Base-by-base conservation (phyloP, 768 basidiomycete genomes). In the Rhodotorula kratochvilovae region DNA sequence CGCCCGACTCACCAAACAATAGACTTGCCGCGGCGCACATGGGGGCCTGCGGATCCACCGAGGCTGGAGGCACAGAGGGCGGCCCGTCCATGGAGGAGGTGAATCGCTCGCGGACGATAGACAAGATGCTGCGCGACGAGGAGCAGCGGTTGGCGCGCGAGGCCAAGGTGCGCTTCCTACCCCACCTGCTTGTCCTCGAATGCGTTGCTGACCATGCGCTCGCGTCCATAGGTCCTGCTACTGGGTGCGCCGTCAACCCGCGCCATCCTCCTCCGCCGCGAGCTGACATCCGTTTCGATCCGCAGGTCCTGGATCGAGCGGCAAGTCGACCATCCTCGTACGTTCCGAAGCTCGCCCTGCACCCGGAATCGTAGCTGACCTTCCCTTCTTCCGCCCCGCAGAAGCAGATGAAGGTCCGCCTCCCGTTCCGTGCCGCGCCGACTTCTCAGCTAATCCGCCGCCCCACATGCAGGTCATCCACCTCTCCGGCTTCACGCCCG, bases 401-500 rank as follows among this genome's bases (percentile, higher is more conserved):
- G 73, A 74, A 74, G 29, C 73, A 74, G 45, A 74, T 78, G 74
- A 77, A 77, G 66, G 77, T 72, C 42, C 36, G 70, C 46, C n/a
- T 29, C 11, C 51, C 13, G 8, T 13, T 23, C 7, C 21, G n/a
- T 27, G 25, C 23, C 15, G 15, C n/a, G 51, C n/a, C 15, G 15
- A 15, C 13, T 29, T 16, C 11, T 2, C 48, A 8, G 10, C 12
- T 35, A 17, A 13, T 5, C 15, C 33, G 25, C 16, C 23, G 50
- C 31, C 35, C 15, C 21, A 55, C 50, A 17, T 36, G 60, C 76
- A 93, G 90, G 83, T 96, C 50, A 96, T 99, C 61, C 94, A 98
- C 81, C 86, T 87, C 68, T 83, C 91, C 2, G 89, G 90, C 0
- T 99, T 96, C 81, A 86, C 88, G 0, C 62, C 85, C 0, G 85